Conservation (phyloP, 2,329 filamentous ascomycete genomes). For the Claviceps quebecensis region DNA sequence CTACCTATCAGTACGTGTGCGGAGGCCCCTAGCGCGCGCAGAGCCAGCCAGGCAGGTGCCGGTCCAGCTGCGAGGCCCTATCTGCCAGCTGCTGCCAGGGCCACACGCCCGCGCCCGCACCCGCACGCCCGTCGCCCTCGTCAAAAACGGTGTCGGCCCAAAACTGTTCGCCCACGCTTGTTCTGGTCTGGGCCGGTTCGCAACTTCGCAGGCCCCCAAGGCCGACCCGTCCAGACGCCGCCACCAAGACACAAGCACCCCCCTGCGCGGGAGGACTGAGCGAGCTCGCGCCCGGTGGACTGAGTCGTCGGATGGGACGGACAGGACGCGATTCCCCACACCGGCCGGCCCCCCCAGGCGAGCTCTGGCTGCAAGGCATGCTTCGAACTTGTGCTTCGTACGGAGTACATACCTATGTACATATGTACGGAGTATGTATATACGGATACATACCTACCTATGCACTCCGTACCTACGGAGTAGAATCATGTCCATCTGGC, state of each 20-base stretch:
- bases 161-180: no score
- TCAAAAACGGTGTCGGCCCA: not conserved
- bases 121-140: not conserved
- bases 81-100: not conserved
- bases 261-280: conserved; percentile 1
- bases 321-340: not conserved
- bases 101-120: not conserved
- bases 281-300: not conserved
- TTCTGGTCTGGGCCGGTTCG: no score
- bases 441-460: no score
- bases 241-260: not conserved
- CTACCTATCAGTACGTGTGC: not conserved
- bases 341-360: not conserved
- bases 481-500: not conserved
- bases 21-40: conserved; percentile 1
- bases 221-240: not conserved
- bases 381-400: not conserved
- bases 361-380: not conserved
- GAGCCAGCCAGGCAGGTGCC: not conserved
- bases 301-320: conserved; percentile 1
- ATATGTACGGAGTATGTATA: no score
- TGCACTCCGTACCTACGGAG: no score
- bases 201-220: not conserved
- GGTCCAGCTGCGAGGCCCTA: not conserved
- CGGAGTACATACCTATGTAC: no score